Base-by-base conservation (phyloP, 75 land plant species). In the Isoetes taiwanensis region DNA sequence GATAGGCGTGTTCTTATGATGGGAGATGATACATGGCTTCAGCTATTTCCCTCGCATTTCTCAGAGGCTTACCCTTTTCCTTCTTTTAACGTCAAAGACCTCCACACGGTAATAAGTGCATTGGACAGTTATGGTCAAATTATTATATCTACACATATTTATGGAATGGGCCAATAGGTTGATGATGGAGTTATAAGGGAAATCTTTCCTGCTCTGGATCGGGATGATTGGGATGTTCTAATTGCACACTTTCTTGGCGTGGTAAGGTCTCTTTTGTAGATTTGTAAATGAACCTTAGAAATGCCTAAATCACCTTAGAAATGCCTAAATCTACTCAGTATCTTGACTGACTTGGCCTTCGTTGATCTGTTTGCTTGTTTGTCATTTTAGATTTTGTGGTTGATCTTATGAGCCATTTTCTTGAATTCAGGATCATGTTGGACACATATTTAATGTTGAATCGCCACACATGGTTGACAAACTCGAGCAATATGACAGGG, bases 201-300 rank as follows among this genome's bases (percentile, higher is more conserved):
- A 26, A 65, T 94, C 29, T 50, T 81, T 61, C 96, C 99, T n/a
- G 70, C 86, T 16, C 50, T 94, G 57, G 48, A 77, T 20, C 58
- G 68, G 61, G 63, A 78, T 35, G 76, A 88, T 41, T 94, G 99
- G 99, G 89, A 88, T 70, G 80, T 94, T 58, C 84, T 94, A 57
- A 79, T 94, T 58, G 99, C 84, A 43, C 99, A 94, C 65, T 94
- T 94, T 67, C 86, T 94, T 73, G 99, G 99, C 46, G 96, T 94
- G 89, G 99, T 88, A 88, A 58, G 78, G 35, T 41, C 41, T 30
- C 50, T 32, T 12, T n/a, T 6, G 11, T 14, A 6, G 43, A 17
- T 31, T 17, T 34, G 12, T 34, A 2, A 17, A 3, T 57, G 2
- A 17, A n/a, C n/a, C n/a, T n/a, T n/a, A n/a, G n/a, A n/a, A 8